A percentile compares a stretch with the other conserved stretches of the same genome.
phyloP scores from a whole-genome alignment of 148 eudicot genomes.

The Rheum nobile region DNA sequence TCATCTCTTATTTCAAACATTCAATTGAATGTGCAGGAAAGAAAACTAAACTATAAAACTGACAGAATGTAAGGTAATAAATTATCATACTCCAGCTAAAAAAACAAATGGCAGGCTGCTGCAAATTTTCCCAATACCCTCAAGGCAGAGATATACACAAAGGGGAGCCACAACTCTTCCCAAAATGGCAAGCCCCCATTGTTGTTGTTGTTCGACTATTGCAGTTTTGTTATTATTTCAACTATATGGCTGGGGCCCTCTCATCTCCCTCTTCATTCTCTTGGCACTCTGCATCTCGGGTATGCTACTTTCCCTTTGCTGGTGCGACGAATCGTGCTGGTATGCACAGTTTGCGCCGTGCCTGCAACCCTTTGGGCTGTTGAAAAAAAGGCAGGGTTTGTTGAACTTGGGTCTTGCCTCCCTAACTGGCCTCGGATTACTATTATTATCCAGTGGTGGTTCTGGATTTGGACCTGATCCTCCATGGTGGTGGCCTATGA shows the following conservation, averaged over 20 bases:
- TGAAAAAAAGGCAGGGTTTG: constrained; percentile 64
- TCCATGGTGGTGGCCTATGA: constrained; percentile 18
- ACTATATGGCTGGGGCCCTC: constrained; percentile 36
- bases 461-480: constrained; percentile 17
- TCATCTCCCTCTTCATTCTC: constrained; percentile 67
- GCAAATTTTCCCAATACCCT: neutral
- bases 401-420: constrained; percentile 36
- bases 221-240: neutral
- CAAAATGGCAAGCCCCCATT: neutral
- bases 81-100: neutral
- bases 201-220: too few species aligned
- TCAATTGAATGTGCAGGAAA: neutral
- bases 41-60: neutral
- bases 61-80: neutral
- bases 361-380: constrained; percentile 57
- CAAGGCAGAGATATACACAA: neutral
- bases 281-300: constrained; percentile 53
- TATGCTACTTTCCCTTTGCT: constrained; percentile 27
- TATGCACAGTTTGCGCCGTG: constrained; percentile 56
- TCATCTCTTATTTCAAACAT: neutral
- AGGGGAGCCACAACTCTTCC: neutral
- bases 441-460: neutral
- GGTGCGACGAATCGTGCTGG: constrained; percentile 42
- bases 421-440: constrained; percentile 7
- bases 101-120: neutral